These are phyloP conservation scores for Wallacemonas rigidus DNA, from an alignment of 208 protist species.

Conservation along the genomic window DNA sequence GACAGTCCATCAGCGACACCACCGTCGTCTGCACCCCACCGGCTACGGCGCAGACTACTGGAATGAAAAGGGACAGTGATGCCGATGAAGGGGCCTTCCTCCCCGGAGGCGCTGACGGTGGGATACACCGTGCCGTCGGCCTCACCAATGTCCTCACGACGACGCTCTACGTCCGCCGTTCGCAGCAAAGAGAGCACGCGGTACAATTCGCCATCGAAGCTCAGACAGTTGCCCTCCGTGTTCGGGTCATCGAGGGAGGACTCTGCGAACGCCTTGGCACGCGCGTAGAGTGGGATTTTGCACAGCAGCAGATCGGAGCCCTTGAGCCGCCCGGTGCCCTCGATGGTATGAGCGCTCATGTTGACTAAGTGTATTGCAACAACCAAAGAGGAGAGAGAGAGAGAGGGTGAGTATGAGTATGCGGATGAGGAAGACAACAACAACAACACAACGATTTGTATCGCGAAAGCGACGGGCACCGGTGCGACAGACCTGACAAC, in stretches of 20 bases:
- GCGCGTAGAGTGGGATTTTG: conserved; percentile 62
- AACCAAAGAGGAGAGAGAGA: too few species aligned
- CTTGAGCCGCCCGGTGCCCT: neutral
- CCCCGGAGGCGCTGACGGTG: neutral
- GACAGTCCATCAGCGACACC: neutral
- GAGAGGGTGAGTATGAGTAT: too few species aligned
- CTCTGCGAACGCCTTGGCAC: conserved; percentile 31
- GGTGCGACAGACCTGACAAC: too few species aligned
- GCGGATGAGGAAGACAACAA: too few species aligned
- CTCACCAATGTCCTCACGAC: neutral
- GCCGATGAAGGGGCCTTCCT: conserved; percentile 23
- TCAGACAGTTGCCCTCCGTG: conserved; percentile 61
- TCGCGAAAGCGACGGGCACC: too few species aligned
- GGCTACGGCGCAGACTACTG: conserved; percentile 18
- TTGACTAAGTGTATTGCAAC: too few species aligned
- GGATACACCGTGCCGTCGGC: neutral
- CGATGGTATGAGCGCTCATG: too few species aligned
- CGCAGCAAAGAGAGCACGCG: conserved; percentile 39
- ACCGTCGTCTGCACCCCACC: neutral
- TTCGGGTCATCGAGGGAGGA: conserved; percentile 32
- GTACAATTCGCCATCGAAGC: conserved; percentile 54
- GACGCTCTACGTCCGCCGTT: conserved; percentile 17
- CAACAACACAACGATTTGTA: too few species aligned
- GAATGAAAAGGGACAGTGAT: conserved; percentile 24
- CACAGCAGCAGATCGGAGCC: conserved; percentile 57